Base-by-base conservation (phyloP, 345 rosid genomes). In the Eutrema japonicum region DNA sequence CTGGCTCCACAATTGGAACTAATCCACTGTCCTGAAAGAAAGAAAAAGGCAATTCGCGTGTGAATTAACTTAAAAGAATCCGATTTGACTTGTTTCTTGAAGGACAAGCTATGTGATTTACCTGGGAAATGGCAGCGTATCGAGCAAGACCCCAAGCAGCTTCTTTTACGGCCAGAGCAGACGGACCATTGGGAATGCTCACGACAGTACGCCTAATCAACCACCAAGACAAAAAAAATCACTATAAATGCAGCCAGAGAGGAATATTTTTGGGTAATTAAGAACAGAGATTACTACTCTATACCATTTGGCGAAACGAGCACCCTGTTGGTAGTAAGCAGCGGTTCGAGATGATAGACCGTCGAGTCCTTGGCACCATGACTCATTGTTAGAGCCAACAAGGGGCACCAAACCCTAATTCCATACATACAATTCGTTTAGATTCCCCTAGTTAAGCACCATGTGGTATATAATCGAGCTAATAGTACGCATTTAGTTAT, bases 131-230 rank as follows among this genome's bases (percentile, higher is more conserved):
- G 74, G 96, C 89, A 52, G 96, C 99, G 63, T 95, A 92, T 58
- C 99, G 90, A 30, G 99, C 97, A 56, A 95, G 96, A 45, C 99
- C 99, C 99, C 99, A 91, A 68, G 99, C 96, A 6, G 99, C 97
- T 88, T 95, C 99, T 78, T 88, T 95, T 64, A 95, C 97, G 0
- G 97, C 99, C 59, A 95, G 68, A 61, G 96, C 93, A 67, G 96
- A 87, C 47, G 97, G 97, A 29, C 99, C 99, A 11, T 95, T 91
- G 66, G 99, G 99, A 75, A 95, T 95, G 96, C 99, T 95, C 85
- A 92, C 96, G 27, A 95, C 96, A 0, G 97, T 90, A 77, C 99
- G 97, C 99, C 97, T 95, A 78, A 60, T 66, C 61, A 57, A 63
- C 9, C 62, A 71, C 54, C 35, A 76, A 71, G 46, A 3, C 30